phyloP scores from a whole-genome alignment of 2,329 filamentous ascomycete genomes.

The Fusarium stilboides region DNA sequence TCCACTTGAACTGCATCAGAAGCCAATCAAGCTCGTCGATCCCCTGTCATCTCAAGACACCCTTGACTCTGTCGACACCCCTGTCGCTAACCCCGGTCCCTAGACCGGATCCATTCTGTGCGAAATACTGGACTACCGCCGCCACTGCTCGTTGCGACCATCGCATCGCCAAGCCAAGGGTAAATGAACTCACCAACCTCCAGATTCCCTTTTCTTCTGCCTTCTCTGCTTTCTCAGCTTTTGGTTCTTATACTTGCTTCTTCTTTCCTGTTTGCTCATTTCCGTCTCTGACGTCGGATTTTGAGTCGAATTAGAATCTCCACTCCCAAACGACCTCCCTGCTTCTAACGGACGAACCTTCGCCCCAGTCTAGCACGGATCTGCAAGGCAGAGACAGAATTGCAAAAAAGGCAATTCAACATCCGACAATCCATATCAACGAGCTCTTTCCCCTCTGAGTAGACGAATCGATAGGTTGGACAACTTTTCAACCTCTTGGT shows the following conservation, averaged over 20 bases:
- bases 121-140: conserved; percentile 27
- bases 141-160: conserved; percentile 32
- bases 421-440: conserved; percentile 16
- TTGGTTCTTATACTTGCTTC: not conserved
- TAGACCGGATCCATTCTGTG: conserved; percentile 19
- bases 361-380: conserved; percentile 33
- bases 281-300: conserved; percentile 21
- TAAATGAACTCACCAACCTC: conserved; percentile 45
- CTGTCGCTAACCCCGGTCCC: conserved; percentile 32
- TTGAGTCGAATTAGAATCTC: conserved; percentile 22
- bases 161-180: conserved; percentile 31
- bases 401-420: conserved; percentile 31
- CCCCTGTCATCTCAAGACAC: conserved; percentile 23
- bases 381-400: conserved; percentile 33
- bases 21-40: conserved; percentile 24
- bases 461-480: conserved; percentile 29
- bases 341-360: conserved; percentile 29
- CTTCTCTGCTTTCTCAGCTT: conserved; percentile 3
- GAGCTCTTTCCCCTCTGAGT: conserved; percentile 17
- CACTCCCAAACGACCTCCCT: conserved; percentile 20
- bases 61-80: conserved; percentile 1
- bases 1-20: conserved; percentile 4
- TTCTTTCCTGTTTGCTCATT: not conserved
- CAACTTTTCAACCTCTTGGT: conserved; percentile 8
- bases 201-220: conserved; percentile 20